phyloP scores from a whole-genome alignment of 2,329 filamentous ascomycete species.

The Penicillium sp. region DNA sequence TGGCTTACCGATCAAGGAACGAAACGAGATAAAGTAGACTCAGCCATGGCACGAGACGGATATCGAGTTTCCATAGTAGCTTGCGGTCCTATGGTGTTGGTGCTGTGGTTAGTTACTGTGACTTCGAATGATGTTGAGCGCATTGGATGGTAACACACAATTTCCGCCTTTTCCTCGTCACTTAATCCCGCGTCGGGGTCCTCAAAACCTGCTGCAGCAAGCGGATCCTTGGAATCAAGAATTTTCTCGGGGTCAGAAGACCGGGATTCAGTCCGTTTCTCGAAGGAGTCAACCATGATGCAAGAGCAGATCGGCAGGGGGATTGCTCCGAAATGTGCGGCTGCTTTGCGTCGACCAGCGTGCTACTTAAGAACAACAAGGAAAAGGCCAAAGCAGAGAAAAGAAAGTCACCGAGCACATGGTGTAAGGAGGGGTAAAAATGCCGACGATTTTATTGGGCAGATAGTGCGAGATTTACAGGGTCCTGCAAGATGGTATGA shows the following conservation, averaged over 20 bases:
- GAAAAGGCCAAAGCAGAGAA: not conserved
- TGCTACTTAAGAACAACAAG: not conserved
- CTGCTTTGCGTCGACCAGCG: not conserved
- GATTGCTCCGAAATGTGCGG: not conserved
- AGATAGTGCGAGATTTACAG: not conserved
- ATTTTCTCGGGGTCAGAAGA: slow-evolving; percentile 23
- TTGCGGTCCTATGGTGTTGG: slow-evolving; percentile 38
- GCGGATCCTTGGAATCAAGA: not conserved
- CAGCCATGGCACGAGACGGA: slow-evolving; percentile 48
- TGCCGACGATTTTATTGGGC: slow-evolving; percentile 7
- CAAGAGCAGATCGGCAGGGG: not conserved
- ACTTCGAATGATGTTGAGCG: no score
- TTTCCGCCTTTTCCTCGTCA: slow-evolving; percentile 59
- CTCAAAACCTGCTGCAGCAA: slow-evolving; percentile 22
- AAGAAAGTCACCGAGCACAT: not conserved
- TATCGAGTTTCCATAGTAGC: slow-evolving; percentile 46
- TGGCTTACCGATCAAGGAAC: slow-evolving; percentile 38
- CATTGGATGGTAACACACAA: slow-evolving; percentile 48
- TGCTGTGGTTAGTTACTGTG: not conserved
- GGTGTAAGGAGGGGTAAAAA: slow-evolving; percentile 3
- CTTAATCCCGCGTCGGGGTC: slow-evolving; percentile 65
- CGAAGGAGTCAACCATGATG: slow-evolving; percentile 12
- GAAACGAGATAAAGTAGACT: slow-evolving; percentile 46
- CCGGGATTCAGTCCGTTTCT: slow-evolving; percentile 12
- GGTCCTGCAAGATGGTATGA: slow-evolving; percentile 1